phyloP scores from a whole-genome alignment of 1,139 yeast genomes.

The Suhomyces anneliseae region DNA sequence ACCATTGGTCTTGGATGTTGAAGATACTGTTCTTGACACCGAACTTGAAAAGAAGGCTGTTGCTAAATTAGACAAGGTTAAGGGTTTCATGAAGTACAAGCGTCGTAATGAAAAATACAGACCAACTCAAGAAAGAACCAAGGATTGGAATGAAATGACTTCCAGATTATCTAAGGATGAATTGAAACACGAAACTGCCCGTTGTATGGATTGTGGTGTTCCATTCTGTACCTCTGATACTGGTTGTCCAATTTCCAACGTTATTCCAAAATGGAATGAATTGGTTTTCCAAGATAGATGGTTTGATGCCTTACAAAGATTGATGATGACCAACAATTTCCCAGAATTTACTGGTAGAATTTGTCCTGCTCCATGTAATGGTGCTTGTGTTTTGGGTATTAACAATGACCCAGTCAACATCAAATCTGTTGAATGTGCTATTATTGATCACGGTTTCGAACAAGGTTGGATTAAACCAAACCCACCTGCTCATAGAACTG shows the following conservation, averaged over 20 bases:
- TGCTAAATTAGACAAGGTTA: slow-evolving; percentile 72
- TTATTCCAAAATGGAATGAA: slow-evolving; percentile 98
- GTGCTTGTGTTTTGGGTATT: slow-evolving; percentile 95
- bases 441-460: slow-evolving; percentile 93
- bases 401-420: slow-evolving; percentile 95
- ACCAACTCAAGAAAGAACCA: slow-evolving; percentile 69
- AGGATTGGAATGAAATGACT: slow-evolving; percentile 93
- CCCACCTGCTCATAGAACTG: slow-evolving; percentile 80
- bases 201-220: slow-evolving; percentile 99
- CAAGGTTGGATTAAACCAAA: slow-evolving; percentile 94
- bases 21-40: slow-evolving; percentile 78
- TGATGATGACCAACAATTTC: slow-evolving; percentile 95
- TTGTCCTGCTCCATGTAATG: slow-evolving; percentile 99
- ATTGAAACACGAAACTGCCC: slow-evolving; percentile 88
- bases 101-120: slow-evolving; percentile 88
- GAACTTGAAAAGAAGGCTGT: slow-evolving; percentile 64
- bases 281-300: slow-evolving; percentile 93
- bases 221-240: slow-evolving; percentile 98
- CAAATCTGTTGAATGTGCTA: slow-evolving; percentile 93
- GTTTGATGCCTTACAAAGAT: slow-evolving; percentile 90
- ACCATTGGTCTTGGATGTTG: slow-evolving; percentile 86
- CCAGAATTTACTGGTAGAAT: slow-evolving; percentile 98
- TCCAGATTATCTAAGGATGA: slow-evolving; percentile 81
- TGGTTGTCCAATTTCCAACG: slow-evolving; percentile 96
- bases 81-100: slow-evolving; percentile 92